Conservation (phyloP, 1,284 basidiomycete species). For the Mycocalia duriaeana region DNA sequence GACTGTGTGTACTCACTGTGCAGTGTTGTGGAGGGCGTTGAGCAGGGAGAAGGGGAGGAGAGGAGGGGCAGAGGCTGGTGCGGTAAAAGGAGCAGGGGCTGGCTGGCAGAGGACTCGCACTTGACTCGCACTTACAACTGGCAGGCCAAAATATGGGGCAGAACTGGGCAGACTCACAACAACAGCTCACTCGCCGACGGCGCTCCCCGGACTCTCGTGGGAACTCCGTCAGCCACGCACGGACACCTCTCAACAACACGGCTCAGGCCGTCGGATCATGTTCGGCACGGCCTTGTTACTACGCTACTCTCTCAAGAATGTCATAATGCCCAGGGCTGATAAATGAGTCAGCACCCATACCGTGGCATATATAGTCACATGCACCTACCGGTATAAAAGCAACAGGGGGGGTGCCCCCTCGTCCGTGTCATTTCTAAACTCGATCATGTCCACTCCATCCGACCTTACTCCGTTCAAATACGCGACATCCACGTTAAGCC, state of each 20-base stretch:
- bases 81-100: background rate
- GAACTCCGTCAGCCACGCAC: no score
- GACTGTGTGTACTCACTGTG: slow-evolving; percentile 11
- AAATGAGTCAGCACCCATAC: slow-evolving; percentile 6
- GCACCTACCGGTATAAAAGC: slow-evolving; percentile 68
- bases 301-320: background rate
- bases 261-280: no score
- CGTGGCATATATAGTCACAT: slow-evolving; percentile 1
- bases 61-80: background rate
- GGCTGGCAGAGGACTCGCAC: no score
- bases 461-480: slow-evolving; percentile 66
- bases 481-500: slow-evolving; percentile 69
- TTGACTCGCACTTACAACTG: no score
- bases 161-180: no score
- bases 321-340: slow-evolving; percentile 67
- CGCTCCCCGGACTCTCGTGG: no score
- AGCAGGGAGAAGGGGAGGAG: background rate
- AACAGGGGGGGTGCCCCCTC: slow-evolving; percentile 44
- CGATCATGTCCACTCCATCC: slow-evolving; percentile 65
- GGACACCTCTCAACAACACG: no score
- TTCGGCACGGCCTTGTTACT: no score
- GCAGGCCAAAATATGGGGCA: no score
- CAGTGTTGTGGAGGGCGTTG: no score
- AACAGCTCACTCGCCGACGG: no score
- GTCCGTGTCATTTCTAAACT: slow-evolving; percentile 51